Evolutionary conservation across 2,329 filamentous ascomycete genomes (phyloP), one percentile per base, ranked within the genome.

Genomic region (Cladophialophora psammophila): DNA sequence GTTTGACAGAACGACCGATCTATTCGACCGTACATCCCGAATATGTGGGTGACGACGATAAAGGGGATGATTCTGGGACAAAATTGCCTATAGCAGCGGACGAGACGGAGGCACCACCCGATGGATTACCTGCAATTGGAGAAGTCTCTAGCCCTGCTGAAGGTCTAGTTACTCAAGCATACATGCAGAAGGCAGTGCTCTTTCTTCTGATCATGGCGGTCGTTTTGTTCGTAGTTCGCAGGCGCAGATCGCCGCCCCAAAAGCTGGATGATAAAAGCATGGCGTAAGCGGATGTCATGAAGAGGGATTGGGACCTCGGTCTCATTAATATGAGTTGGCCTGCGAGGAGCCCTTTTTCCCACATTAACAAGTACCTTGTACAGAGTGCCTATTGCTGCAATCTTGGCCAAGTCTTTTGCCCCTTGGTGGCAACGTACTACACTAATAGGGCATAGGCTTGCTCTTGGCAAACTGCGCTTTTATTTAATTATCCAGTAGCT

Each of bases 181-280:
- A 71, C 56, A 50, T 71, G 56, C 66, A 67, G 52, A 71, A 71
- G 61, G 50, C 58, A 18, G 45, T 67, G 13, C 54, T 69, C 40
- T 68, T 73, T 56, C 57, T 70, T 20, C n/a, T 71, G 7, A 63
- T 67, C 38, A 35, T 73, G 13, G 58, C 64, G 18, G 54, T 71
- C 40, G 54, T 66, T 18, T 42, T 73, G 31, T 69, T 55, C 45
- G 13, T 72, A 10, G 58, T 71, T 2, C 60, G 64, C 15, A 42
- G 67, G 40, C 70, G 69, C 6, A 50, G 63, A n/a, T 53, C 40
- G 12, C 56, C 60, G 13, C 60, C 63, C 45, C 60, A 64, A 31
- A 73, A 72, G 42, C 31, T 69, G 48, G 66, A 70, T 45, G 66
- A 69, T 60, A 71, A 72, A 66, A 70, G 68, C 53, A 67, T 69